Evolutionary conservation across 768 basidiomycete species (phyloP).

Genomic region (Phlebiopsis flavidoalba): DNA sequence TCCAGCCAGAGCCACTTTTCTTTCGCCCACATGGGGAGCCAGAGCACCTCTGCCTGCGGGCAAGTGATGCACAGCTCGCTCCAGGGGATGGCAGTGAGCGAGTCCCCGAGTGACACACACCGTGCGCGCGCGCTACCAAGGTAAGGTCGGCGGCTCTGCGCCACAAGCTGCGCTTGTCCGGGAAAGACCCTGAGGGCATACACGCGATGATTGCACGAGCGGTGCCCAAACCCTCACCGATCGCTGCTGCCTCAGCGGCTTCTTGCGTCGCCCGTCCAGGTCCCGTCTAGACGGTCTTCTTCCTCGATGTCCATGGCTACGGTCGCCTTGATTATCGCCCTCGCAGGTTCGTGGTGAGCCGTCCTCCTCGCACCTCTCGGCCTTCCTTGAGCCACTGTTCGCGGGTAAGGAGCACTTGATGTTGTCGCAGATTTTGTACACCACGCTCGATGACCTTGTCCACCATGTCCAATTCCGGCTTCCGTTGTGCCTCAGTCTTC

Average conservation of each 20-base stretch:
- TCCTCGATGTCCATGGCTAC: conserved; percentile 93
- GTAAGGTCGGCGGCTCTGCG: conserved; percentile 84
- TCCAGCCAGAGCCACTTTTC: no score
- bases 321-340: conserved; percentile 92
- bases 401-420: conserved; percentile 78
- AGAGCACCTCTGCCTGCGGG: conserved; percentile 90
- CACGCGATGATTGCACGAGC: conserved; percentile 84
- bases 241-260: conserved; percentile 61
- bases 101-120: conserved; percentile 82
- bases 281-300: conserved; percentile 84
- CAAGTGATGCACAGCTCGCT: conserved; percentile 79
- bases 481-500: conserved; percentile 45
- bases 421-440: conserved; percentile 70
- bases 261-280: conserved; percentile 94
- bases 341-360: conserved; percentile 84
- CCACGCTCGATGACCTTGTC: conserved; percentile 88
- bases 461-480: conserved; percentile 66
- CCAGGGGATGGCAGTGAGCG: conserved; percentile 74
- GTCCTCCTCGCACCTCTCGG: conserved; percentile 85
- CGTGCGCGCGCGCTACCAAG: conserved; percentile 92
- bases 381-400: conserved; percentile 98
- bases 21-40: no score
- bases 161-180: conserved; percentile 85
- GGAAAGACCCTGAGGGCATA: conserved; percentile 90
- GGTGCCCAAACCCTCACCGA: conserved; percentile 76